These are phyloP conservation scores for Chlamydomonas urium DNA, from an alignment of 139 green algal species.

Conservation along the genomic window DNA sequence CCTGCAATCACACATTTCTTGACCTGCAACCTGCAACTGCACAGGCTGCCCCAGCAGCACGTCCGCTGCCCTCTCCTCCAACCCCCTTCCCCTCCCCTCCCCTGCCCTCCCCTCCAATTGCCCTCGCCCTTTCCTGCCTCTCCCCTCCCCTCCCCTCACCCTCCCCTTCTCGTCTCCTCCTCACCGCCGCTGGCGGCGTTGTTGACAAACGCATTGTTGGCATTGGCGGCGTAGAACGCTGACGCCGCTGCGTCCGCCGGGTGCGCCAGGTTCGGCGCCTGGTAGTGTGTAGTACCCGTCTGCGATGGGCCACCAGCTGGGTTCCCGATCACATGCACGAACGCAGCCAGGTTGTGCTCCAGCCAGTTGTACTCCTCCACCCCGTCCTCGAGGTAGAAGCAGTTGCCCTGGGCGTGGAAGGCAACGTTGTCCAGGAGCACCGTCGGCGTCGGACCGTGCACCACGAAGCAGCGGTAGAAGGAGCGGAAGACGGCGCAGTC, in stretches of 20 bases:
- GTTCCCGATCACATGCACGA: slow-evolving; percentile 49
- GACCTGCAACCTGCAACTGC: too few species aligned
- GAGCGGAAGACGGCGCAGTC: slow-evolving; percentile 46
- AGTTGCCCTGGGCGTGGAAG: slow-evolving; percentile 44
- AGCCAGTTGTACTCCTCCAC: slow-evolving; percentile 60
- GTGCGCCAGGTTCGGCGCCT: slow-evolving; percentile 37
- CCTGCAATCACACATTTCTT: too few species aligned
- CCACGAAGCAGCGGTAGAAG: slow-evolving; percentile 33
- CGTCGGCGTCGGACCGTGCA: slow-evolving; percentile 43
- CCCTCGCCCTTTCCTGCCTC: too few species aligned
- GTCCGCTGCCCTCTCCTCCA: too few species aligned
- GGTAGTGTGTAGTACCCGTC: slow-evolving; percentile 22
- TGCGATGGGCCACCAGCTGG: slow-evolving; percentile 31
- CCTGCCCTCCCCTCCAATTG: too few species aligned
- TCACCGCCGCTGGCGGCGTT: slow-evolving; percentile 60
- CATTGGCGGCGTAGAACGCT: slow-evolving; percentile 56
- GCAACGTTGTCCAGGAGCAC: slow-evolving; percentile 44
- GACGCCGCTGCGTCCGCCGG: slow-evolving; percentile 46
- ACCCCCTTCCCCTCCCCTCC: too few species aligned
- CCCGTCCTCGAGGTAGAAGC: slow-evolving; percentile 31
- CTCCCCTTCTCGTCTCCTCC: too few species aligned
- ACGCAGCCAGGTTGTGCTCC: slow-evolving; percentile 52
- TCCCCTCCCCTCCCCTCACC: too few species aligned
- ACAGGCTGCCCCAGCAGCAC: too few species aligned
- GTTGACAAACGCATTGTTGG: slow-evolving; percentile 48